Base-by-base conservation (phyloP, 2,329 filamentous ascomycete genomes). In the Claviceps sp. region DNA sequence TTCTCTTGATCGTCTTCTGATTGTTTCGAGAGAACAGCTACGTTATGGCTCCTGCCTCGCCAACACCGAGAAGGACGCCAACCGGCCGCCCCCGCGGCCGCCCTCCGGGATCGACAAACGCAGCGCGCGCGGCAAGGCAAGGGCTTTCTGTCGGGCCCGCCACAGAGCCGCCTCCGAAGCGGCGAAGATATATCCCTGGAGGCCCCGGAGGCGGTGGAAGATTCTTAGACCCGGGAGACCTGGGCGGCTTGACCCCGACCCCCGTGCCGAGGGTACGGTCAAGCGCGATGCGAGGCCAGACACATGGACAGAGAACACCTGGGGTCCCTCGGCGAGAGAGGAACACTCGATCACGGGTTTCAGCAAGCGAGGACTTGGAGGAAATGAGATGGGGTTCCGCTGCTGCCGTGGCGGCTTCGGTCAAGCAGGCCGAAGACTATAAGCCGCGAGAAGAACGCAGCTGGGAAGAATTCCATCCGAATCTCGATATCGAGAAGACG, bases 401-500 rank as follows among this genome's bases (percentile, higher is more conserved):
- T n/a, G 88, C 91, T 13, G 89, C 89, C 30, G 87, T 90, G 24
- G 88, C 90, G 49, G 89, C 88, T 5, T 85, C 86, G 4, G 85
- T 93, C 54, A 87, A 88, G 59, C 89, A 95, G 64, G 90, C 83
- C 61, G 93, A 97, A 72, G 90, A 91, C 49, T 97, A 97, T 70
- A 98, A 98, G 66, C 93, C 93, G 37, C 79, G 93, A 62, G 93
- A 98, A 70, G 93, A 98, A 71, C 83, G 91, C 56, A 88, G 88
- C 50, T 98, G 91, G 89, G 90, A 96, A 63, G 93, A 98, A 65
- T 97, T 97, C 58, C 93, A 98, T 67, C 89, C 88, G 0, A 88
- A 96, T 61, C 79, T 98, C 50, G 90, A 97, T 70, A 89, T 96
- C 48, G 88, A 95, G 52, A 78, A 78, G 13, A 80, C 79, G 4